Evolutionary conservation across 768 basidiomycete species (phyloP).

Genomic region (Calocera cornea): DNA sequence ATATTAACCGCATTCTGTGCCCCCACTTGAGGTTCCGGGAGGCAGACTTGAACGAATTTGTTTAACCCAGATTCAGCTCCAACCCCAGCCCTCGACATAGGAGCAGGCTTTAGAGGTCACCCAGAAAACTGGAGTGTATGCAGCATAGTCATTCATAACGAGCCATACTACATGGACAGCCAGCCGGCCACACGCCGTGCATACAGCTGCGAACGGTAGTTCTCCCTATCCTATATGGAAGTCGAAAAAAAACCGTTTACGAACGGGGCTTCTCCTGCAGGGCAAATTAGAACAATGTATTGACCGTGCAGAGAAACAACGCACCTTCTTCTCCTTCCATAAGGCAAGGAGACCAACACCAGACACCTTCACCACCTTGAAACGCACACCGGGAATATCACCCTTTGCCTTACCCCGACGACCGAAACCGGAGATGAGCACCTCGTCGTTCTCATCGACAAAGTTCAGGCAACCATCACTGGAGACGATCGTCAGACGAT

Average conservation of each 20-base stretch:
- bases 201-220: neutral
- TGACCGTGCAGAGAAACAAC: conserved; percentile 17
- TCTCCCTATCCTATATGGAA: neutral
- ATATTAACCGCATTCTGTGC: too few species aligned
- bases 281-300: conserved; percentile 5
- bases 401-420: conserved; percentile 99
- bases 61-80: too few species aligned
- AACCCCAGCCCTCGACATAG: too few species aligned
- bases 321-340: conserved; percentile 98
- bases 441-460: conserved; percentile 99
- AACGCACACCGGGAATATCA: conserved; percentile 99
- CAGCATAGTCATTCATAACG: neutral
- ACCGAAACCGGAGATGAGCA: conserved; percentile 99
- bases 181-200: neutral
- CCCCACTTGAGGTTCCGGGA: too few species aligned
- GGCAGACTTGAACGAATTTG: too few species aligned
- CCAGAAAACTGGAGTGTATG: neutral
- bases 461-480: conserved; percentile 97
- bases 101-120: too few species aligned
- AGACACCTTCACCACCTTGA: conserved; percentile 99
- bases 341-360: conserved; percentile 95
- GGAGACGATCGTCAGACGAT: conserved; percentile 27
- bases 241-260: conserved; percentile 21
- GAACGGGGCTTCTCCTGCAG: conserved; percentile 61
- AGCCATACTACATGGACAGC: neutral